A percentile compares a stretch with the other conserved stretches of the same genome.
Evolutionary conservation across 1,284 basidiomycete genomes (phyloP).

Genomic region (Moesziomyces sp.): DNA sequence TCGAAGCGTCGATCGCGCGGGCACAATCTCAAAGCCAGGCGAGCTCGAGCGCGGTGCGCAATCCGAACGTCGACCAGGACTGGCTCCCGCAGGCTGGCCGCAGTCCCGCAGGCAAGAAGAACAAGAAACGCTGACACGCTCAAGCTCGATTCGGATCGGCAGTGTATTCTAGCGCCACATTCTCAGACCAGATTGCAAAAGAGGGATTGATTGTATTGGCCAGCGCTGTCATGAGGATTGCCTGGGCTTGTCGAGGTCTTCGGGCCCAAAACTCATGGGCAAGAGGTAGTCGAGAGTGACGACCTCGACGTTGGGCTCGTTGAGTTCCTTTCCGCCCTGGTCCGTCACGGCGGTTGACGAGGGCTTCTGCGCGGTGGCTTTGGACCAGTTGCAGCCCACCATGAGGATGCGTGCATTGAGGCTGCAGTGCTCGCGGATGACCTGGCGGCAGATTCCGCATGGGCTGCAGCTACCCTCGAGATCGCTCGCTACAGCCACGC

Average conservation of each 20-base stretch:
- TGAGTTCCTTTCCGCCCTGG: constrained; percentile 50
- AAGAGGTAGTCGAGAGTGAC: constrained; percentile 78
- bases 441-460: constrained; percentile 91
- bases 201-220: no score
- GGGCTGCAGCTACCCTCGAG: constrained; percentile 57
- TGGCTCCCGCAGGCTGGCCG: constrained; percentile 44
- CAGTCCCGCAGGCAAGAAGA: constrained; percentile 40
- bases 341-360: constrained; percentile 17
- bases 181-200: no score
- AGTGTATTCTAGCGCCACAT: constrained; percentile 5
- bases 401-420: constrained; percentile 80
- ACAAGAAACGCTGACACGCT: constrained; percentile 18
- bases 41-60: constrained; percentile 35
- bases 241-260: constrained; percentile 71
- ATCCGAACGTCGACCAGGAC: constrained; percentile 46
- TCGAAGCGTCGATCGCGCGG: constrained; percentile 48
- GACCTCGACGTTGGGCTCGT: constrained; percentile 70
- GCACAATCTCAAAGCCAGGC: constrained; percentile 29
- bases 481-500: constrained; percentile 58
- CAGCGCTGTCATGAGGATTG: constrained; percentile 16
- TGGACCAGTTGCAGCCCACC: constrained; percentile 76
- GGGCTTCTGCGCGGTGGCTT: constrained; percentile 5
- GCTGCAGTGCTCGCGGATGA: constrained; percentile 85
- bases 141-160: not conserved
- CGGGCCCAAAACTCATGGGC: constrained; percentile 89